Evolutionary conservation across 2,329 filamentous ascomycete species (phyloP).

Genomic region (Alternaria triticimaculans): DNA sequence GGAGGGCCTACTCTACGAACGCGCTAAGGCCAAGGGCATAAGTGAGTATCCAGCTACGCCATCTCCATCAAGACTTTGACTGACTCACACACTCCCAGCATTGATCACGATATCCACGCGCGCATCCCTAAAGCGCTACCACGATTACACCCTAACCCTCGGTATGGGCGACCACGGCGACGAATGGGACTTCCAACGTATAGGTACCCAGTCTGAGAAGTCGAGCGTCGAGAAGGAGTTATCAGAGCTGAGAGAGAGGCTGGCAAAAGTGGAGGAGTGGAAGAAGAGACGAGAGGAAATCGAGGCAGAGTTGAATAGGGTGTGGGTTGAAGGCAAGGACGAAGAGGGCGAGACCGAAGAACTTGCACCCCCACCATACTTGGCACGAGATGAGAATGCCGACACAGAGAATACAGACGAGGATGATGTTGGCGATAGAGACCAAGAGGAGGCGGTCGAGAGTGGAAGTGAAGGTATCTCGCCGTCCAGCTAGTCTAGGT

Average conservation of each 20-base stretch:
- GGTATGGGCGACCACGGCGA: constrained; percentile 81
- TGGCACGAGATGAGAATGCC: constrained; percentile 20
- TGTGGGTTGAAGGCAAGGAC: constrained; percentile 58
- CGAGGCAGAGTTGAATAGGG: constrained; percentile 75
- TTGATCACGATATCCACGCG: constrained; percentile 95
- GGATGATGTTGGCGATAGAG: not conserved
- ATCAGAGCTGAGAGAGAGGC: constrained; percentile 77
- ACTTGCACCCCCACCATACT: constrained; percentile 47
- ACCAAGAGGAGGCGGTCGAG: not conserved
- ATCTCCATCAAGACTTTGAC: too few relatives aligned
- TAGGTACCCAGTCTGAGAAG: constrained; percentile 93
- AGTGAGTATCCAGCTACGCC: constrained; percentile 75
- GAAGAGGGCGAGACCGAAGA: constrained; percentile 36
- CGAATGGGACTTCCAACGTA: constrained; percentile 90
- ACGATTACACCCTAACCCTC: constrained; percentile 87
- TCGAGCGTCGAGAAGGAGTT: constrained; percentile 91
- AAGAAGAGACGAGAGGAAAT: constrained; percentile 80
- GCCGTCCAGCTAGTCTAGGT: not conserved
- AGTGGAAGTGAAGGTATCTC: not conserved
- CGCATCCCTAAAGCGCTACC: constrained; percentile 93
- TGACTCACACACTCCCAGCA: constrained; percentile 55
- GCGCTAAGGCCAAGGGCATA: constrained; percentile 89
- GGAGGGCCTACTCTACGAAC: constrained; percentile 91
- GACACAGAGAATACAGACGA: not conserved
- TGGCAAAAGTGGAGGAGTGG: constrained; percentile 85